Base-by-base conservation (phyloP, 1,284 basidiomycete species). In the Microbotryomycetes sp. region DNA sequence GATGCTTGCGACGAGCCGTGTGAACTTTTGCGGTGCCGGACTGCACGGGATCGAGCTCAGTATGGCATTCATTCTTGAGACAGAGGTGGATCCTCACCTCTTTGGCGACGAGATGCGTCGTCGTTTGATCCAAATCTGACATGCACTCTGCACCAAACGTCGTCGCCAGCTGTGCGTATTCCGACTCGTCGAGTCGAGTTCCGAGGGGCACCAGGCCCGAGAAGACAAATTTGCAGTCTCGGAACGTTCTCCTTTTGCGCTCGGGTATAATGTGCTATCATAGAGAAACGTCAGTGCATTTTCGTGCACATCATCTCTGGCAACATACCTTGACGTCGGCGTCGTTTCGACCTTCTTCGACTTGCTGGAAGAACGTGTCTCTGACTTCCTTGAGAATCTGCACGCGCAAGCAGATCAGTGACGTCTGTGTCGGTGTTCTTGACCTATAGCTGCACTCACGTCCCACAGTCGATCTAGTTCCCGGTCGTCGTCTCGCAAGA, bases 181-280 rank as follows among this genome's bases (percentile, higher is more conserved):
- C 89, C 16, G 88, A 87, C 9, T 82, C 80, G 53, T 48, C 47
- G 16, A 48, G 64, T 2, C 48, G 47, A 6, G 58, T 32, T 66
- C 91, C 86, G 26, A 93, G 83, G 2, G 94, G 92, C 60, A 97
- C 92, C 49, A 98, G 85, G 56, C 90, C 89, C 0, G 93, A 96
- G 75, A 98, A 97, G 30, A 93, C 81, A 28, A 98, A 82, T 70
- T 87, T 83, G 49, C 86, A 83, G 26, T 87, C 89, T 28, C 81
- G 79, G 22, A 98, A 80, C 0, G 90, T 87, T 62, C 84, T 80
- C 25, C 80, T 74, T 64, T 96, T 89, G 74, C 93, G 81, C 56
- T 80, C 79, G 19, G 88, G 86, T 60, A 98, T 92, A 60, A 97
- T 92, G 61, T 77, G 78, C 88, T 92, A 65, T 2, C 55, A 55